Percentiles rank a stretch among this genome's conserved stretches.
These are phyloP conservation scores for Podospora comata DNA, from an alignment of 495 filamentous ascomycete species.

Conservation along the genomic window DNA sequence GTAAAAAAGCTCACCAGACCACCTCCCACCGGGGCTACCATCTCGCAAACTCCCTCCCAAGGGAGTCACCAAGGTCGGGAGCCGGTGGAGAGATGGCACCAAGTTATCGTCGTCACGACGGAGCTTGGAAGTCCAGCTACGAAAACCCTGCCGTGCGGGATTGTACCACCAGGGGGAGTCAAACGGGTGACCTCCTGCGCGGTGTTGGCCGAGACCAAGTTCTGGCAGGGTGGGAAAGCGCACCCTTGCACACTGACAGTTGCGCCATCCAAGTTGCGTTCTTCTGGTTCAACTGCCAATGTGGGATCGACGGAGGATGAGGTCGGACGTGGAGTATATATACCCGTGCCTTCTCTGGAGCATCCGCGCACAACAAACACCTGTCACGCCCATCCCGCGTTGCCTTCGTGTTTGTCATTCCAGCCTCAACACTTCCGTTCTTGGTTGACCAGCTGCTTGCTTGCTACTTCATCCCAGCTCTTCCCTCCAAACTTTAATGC, in stretches of 20 bases:
- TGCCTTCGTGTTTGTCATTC: no score
- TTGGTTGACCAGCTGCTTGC: not conserved
- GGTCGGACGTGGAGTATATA: not conserved
- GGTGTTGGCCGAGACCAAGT: not conserved
- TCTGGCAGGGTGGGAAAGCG: not conserved
- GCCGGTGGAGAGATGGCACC: not conserved
- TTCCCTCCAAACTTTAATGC: not conserved
- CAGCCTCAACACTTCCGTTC: no score
- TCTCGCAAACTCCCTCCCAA: not conserved
- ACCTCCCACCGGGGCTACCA: not conserved
- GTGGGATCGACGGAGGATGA: not conserved
- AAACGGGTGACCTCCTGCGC: not conserved
- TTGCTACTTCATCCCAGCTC: not conserved
- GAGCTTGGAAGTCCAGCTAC: not conserved
- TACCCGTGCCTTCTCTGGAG: not conserved
- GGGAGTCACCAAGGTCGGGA: not conserved
- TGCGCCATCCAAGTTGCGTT: not conserved
- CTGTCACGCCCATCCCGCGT: not conserved
- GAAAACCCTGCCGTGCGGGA: not conserved
- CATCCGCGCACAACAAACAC: not conserved
- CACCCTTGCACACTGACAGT: not conserved
- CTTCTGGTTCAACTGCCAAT: not conserved
- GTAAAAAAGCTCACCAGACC: not conserved
- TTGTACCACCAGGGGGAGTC: not conserved
- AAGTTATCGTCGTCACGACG: not conserved